Evolutionary conservation across 2,329 filamentous ascomycete species (phyloP), one percentile per base, ranked within the genome.

Genomic region (Colletotrichum lupini): DNA sequence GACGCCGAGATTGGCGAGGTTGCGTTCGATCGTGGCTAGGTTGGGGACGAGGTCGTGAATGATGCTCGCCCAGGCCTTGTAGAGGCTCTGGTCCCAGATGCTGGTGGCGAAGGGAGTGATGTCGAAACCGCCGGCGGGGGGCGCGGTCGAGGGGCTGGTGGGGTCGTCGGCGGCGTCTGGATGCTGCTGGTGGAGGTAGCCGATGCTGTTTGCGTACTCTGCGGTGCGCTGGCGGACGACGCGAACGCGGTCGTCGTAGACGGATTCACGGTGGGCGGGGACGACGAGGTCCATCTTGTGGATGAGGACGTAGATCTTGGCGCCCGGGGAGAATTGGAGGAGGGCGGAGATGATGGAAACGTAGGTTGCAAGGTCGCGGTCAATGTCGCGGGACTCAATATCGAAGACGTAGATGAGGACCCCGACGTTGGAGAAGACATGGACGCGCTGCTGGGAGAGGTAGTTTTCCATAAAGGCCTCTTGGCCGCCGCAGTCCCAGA

Each of bases 321-420:
- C 95, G 3, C 87, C 86, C 37, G 90, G 87, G 60, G 94, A 97
- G 87, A 92, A 97, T 84, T 98, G 95, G 68, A 92, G 90, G 52
- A 99, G 88, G 0, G 97, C 97, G 62, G 92, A 91, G 77, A 98
- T 94, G 81, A 98, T 97, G 76, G 94, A 93, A 65, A 93, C 92
- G 86, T 98, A 99, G 72, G 95, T 98, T 70, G 96, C 92, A 65
- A 98, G 91, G 82, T 99, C 97, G 78, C 95, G 93, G 75, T 97
- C 94, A 78, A 98, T 95, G 82, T 98, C 97, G 81, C 95, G 93
- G 22, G 94, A 97, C 82, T 98, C 97, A 77, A 98, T 97, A 82
- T 99, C 97, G 85, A 99, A 99, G 82, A 99, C 97, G 86, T 99
- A 99, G 83, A 99, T 98, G 72, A 99, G 90, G 64, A 98, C 97